Base-by-base conservation (phyloP, 116 monocot genomes). In the Dioscorea cayenensis region DNA sequence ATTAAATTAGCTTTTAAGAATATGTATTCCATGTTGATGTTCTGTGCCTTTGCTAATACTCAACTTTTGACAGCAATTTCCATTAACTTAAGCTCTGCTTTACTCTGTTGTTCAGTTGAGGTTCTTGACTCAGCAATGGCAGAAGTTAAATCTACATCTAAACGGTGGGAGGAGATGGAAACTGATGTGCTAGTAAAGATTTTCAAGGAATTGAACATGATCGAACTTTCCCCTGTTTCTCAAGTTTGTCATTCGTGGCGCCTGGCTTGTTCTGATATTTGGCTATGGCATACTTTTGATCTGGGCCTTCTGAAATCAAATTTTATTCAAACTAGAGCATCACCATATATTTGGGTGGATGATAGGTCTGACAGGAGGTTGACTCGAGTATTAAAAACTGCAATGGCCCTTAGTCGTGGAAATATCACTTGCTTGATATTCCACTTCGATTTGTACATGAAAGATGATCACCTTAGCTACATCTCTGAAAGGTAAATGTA, bases 401-500 rank as follows among this genome's bases (percentile, higher is more conserved):
- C 89, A 3, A 87, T 92, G 89, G 85, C 85, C 27, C 81, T 95
- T 14, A 92, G 92, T 65, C 66, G 70, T 43, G 87, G 89, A 75
- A 87, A 79, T 51, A 71, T 92, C 14, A 63, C 81, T 19, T 85
- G 78, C 69, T 60, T 95, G 79, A 77, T 95, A 52, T 92, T 95
- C 66, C 95, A 92, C 74, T 89, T 86, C 69, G 84, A 95, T 84
- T 73, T 95, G 12, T 95, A 87, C 72, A 95, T 92, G 95, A 89
- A 89, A 66, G 95, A 95, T 73, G 81, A 89, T 5, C 92, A 95
- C 72, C 81, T 95, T 68, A 84, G 66, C 71, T 85, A 85, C 70
- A 85, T 95, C 51, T 61, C 92, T 65, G 87, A 89, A 77, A 86
- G 95, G 95, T 92, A 86, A 71, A 52, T 2, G 27, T 62, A 23